Evolutionary conservation across 2,329 filamentous ascomycete species (phyloP).

Genomic region (Stagonosporopsis chrysanthemi): DNA sequence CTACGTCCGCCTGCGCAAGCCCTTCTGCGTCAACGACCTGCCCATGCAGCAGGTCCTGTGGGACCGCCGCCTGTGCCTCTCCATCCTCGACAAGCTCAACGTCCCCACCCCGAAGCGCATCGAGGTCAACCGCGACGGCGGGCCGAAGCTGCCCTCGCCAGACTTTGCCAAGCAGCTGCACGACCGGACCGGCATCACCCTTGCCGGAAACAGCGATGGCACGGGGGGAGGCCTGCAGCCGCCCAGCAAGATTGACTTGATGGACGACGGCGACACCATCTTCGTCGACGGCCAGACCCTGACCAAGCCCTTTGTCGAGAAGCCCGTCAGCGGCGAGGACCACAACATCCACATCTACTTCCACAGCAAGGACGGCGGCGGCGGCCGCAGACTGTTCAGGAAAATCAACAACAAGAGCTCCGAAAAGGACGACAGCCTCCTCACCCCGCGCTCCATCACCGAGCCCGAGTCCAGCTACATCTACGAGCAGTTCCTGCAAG

Average conservation of each 20-base stretch:
- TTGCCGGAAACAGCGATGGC: constrained; percentile 75
- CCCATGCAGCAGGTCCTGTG: constrained; percentile 97
- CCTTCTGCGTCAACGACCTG: constrained; percentile 96
- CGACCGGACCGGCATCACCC: constrained; percentile 77
- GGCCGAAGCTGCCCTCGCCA: constrained; percentile 77
- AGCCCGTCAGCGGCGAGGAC: constrained; percentile 96
- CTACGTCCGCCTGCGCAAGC: constrained; percentile 90
- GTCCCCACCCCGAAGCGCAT: constrained; percentile 88
- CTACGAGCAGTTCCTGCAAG: constrained; percentile 95
- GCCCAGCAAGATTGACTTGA: constrained; percentile 77
- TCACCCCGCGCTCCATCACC: constrained; percentile 78
- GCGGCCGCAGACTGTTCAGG: constrained; percentile 88
- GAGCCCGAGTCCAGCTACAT: constrained; percentile 86
- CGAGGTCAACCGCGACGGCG: constrained; percentile 92
- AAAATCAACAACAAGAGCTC: constrained; percentile 99
- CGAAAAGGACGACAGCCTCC: constrained; percentile 83
- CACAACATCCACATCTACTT: constrained; percentile 99
- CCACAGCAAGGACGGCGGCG: constrained; percentile 83
- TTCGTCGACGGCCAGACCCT: constrained; percentile 84
- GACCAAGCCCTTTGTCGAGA: constrained; percentile 96
- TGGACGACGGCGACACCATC: constrained; percentile 89
- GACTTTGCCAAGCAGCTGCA: constrained; percentile 83
- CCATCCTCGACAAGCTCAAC: constrained; percentile 84
- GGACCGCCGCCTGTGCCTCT: constrained; percentile 90
- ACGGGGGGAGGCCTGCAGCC: constrained; percentile 64